Evolutionary conservation across 495 filamentous ascomycete genomes (phyloP).

Genomic region (Articulospora tetracladia): DNA sequence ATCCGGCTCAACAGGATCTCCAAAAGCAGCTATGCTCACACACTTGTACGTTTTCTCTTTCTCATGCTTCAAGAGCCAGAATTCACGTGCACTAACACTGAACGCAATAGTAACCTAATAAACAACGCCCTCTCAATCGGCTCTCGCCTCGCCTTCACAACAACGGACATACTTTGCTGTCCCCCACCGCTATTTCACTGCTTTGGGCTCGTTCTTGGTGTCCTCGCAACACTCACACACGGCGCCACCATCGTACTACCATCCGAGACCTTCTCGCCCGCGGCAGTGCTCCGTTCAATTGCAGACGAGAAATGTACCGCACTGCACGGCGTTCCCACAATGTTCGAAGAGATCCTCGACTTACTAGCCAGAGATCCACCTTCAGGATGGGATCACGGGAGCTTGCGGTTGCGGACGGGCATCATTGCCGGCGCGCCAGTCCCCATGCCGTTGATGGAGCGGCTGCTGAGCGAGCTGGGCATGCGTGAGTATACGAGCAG

Average conservation of each 20-base stretch:
- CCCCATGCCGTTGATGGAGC: conserved; percentile 59
- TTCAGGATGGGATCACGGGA: not conserved
- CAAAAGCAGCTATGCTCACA: conserved; percentile 73
- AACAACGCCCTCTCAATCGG: conserved; percentile 70
- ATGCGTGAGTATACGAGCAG: conserved; percentile 67
- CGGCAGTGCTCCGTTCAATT: conserved; percentile 54
- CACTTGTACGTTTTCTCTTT: conserved; percentile 48
- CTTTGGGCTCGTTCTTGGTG: conserved; percentile 68
- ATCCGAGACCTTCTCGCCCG: conserved; percentile 57
- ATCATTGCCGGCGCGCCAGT: conserved; percentile 69
- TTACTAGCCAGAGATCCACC: conserved; percentile 45
- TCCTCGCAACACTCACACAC: conserved; percentile 63
- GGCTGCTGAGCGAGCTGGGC: conserved; percentile 53
- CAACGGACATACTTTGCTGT: conserved; percentile 62
- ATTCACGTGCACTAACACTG: not conserved
- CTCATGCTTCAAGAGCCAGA: too few species aligned
- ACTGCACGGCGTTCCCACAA: conserved; percentile 67
- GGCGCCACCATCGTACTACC: conserved; percentile 66
- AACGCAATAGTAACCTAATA: conserved; percentile 52
- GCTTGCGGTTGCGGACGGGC: conserved; percentile 49
- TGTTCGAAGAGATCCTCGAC: conserved; percentile 64
- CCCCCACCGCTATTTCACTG: conserved; percentile 72
- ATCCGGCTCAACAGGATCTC: conserved; percentile 65
- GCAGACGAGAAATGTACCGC: conserved; percentile 63
- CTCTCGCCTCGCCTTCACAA: conserved; percentile 60